Base-by-base conservation (phyloP, 352 stramenopile genomes). In the Pythium sp. region DNA sequence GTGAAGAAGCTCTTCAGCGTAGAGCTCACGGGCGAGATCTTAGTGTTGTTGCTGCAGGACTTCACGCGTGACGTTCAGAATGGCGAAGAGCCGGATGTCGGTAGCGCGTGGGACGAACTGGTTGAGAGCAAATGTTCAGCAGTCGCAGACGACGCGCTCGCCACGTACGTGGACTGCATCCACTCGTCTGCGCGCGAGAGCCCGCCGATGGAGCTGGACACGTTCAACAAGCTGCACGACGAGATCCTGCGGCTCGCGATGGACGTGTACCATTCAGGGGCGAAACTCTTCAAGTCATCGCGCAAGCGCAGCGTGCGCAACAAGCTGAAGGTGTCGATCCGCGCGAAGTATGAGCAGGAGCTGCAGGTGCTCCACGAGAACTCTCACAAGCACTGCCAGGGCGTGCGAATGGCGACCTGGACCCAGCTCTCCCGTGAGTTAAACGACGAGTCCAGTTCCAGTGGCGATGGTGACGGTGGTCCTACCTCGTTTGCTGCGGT, bases 141-240 rank as follows among this genome's bases (percentile, higher is more conserved):
- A 0, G 58, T 89, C 9, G 84, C 82, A 0, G 82, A 84, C 15
- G 84, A 93, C 56, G 87, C 84, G 5, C 63, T 92, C 20, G 74
- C 67, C 20, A 94, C 81, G 41, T 95, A 95, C 67, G 65, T 83
- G 24, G 87, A 95, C 67, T 93, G 85, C 62, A 80, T 94, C 7
- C 80, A 87, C 59, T 77, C 78, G 15, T 84, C 77, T 6, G 79
- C 86, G 18, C 62, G 72, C 11, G 86, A 94, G 57, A 41, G 61
- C 26, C 81, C 81, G 18, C 86, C 87, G 32, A 82, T 92, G 56
- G 83, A 93, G 46, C 67, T 93, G 43, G 71, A 79, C 5, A 74
- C 75, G 43, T 89, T 93, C 56, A 75, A 81, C 22, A 80, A 81
- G 66, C 76, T 95, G 24, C 84, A 95, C 56, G 75, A 82, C 24